Base-by-base conservation (phyloP, 192 early-diverging fungal genomes). In the Podila horticola region DNA sequence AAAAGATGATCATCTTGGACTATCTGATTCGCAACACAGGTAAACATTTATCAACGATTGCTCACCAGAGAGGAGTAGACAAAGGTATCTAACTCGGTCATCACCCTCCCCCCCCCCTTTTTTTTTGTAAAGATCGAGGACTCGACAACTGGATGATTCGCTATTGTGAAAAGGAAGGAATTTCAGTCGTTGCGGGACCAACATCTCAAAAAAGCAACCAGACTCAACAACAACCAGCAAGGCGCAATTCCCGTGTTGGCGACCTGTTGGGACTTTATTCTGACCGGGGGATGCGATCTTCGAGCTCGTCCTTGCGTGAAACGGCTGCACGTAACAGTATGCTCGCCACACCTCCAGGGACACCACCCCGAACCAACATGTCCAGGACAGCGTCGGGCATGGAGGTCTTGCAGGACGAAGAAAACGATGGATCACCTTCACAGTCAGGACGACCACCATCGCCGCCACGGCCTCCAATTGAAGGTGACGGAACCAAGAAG, bases 21-120 rank as follows among this genome's bases (percentile, higher is more conserved):
- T 97, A 95, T 84, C 84, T 97, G 62, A 96, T 97, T 52, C 89
- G 96, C 28, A 97, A 97, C 67, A 97, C 95, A 29, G 95, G 94
- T 87, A 91, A 63, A 74, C 22, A 10, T 6, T 41, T 17, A 3
- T 45, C 15, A 45, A 17, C 2, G 15, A 45, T 22, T 33, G n/a
- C 19, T 74, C 52, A 5, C n/a, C n/a, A 22, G 9, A 8, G 20
- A n/a, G 52, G 24, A 24, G 24, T 26, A 24, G 24, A 6, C 19
- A 7, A 8, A 0, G n/a, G 24, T 10, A 22, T 10, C 20, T 55
- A 10, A 55, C 52, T n/a, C 11, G 20, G 4, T 36, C 34, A 36
- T 9, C n/a, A n/a, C n/a, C n/a, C n/a, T n/a, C n/a, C n/a, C n/a
- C n/a, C 30, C 48, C n/a, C 15, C 7, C 24, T 62, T 45, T 60